Percentiles rank a stretch among this genome's conserved stretches.
Evolutionary conservation across 2,329 filamentous ascomycete species (phyloP).

Genomic region (Knufia fluminis): DNA sequence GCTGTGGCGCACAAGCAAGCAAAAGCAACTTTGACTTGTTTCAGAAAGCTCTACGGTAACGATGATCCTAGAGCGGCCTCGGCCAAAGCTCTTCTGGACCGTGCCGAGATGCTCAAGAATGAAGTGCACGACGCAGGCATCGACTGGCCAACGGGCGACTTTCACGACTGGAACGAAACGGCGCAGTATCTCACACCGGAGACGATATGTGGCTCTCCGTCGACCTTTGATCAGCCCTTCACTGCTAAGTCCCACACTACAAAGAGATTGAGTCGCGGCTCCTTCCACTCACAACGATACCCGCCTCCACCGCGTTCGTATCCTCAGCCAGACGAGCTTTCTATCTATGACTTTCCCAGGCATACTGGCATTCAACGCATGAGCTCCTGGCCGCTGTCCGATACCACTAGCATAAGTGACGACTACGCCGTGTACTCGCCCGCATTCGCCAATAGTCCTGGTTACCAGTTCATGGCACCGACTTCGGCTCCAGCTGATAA

Average conservation of each 20-base stretch:
- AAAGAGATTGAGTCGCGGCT: not conserved
- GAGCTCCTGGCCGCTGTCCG: not conserved
- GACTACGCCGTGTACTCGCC: not conserved
- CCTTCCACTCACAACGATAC: not conserved
- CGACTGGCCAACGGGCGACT: not conserved
- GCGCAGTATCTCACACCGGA: not conserved
- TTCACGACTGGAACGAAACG: not conserved
- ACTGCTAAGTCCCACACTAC: not conserved
- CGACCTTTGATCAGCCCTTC: not conserved
- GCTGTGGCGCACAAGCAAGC: not conserved
- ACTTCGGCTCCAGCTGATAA: not conserved
- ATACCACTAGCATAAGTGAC: not conserved
- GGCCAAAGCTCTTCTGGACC: not conserved
- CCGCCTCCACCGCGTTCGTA: not conserved
- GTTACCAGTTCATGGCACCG: not conserved
- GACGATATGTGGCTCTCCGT: not conserved
- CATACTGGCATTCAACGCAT: not conserved
- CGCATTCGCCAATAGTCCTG: not conserved
- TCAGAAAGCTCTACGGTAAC: not conserved
- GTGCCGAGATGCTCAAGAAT: not conserved
- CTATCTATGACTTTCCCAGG: not conserved
- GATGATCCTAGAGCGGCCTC: not conserved
- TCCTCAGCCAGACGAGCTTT: not conserved
- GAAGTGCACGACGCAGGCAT: not conserved
- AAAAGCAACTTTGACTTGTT: not conserved